Percentiles rank a stretch among this genome's conserved stretches.
phyloP scores from a whole-genome alignment of 1,284 basidiomycete species.

The Microbotryomycetes sp. region DNA sequence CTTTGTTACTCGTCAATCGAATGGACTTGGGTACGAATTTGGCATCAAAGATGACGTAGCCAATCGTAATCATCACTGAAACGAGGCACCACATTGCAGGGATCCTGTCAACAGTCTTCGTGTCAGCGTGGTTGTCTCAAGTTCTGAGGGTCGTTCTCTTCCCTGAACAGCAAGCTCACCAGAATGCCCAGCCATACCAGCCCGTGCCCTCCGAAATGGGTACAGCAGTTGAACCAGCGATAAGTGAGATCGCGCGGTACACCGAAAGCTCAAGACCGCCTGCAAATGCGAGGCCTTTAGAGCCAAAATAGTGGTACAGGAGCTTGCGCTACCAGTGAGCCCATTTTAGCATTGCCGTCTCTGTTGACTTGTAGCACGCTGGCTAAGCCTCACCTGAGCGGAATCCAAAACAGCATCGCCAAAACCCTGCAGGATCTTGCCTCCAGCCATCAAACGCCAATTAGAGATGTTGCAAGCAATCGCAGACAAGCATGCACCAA shows the following conservation, averaged over 20 bases:
- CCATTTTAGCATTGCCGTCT: neutral
- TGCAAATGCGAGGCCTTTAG: slow-evolving; percentile 34
- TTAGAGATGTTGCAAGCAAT: slow-evolving; percentile 28
- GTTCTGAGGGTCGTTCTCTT: too few species aligned
- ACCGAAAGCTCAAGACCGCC: slow-evolving; percentile 38
- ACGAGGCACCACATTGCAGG: slow-evolving; percentile 33
- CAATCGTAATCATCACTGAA: slow-evolving; percentile 28
- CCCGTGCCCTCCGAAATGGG: slow-evolving; percentile 35
- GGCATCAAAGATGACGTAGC: slow-evolving; percentile 31
- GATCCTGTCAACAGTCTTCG: too few species aligned
- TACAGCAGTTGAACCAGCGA: slow-evolving; percentile 34
- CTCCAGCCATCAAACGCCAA: slow-evolving; percentile 33
- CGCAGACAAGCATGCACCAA: slow-evolving; percentile 35
- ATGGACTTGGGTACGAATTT: slow-evolving; percentile 26
- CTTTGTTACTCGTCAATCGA: slow-evolving; percentile 27
- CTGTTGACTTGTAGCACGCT: neutral
- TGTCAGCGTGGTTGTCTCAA: too few species aligned
- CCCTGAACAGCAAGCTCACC: too few species aligned
- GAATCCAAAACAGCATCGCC: slow-evolving; percentile 38
- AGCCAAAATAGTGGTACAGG: slow-evolving; percentile 34
- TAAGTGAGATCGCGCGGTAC: slow-evolving; percentile 32
- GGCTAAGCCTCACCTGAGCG: slow-evolving; percentile 28
- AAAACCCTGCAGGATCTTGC: slow-evolving; percentile 37
- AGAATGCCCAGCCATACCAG: slow-evolving; percentile 29
- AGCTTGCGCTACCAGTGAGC: slow-evolving; percentile 9